A percentile compares a stretch with the other conserved stretches of the same genome.
phyloP scores from a whole-genome alignment of 179 eudicot genomes.

The Camellia oleifera region DNA sequence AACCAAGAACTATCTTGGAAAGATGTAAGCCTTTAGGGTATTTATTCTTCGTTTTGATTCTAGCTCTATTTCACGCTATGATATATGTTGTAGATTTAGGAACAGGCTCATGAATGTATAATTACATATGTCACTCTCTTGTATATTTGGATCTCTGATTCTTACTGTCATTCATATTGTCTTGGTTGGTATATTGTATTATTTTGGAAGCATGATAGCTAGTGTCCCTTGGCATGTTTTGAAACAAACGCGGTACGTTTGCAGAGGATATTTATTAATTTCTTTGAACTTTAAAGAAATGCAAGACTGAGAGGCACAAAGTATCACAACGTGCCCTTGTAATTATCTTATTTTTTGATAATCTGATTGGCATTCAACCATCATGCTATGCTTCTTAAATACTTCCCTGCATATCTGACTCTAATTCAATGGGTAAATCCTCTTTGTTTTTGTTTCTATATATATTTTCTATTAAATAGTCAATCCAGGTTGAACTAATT shows the following conservation, averaged over 20 bases:
- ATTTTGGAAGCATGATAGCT: slow-evolving; percentile 19
- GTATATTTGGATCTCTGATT: too few species aligned
- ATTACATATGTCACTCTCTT: too few species aligned
- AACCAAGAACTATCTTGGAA: too few species aligned
- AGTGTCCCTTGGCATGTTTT: slow-evolving; percentile 56
- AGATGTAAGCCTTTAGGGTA: too few species aligned
- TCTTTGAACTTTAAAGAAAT: background rate
- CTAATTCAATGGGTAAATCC: background rate
- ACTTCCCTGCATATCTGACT: background rate
- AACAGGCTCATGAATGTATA: too few species aligned
- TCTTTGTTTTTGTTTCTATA: background rate
- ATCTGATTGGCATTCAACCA: background rate
- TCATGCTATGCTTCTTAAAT: background rate
- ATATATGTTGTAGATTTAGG: too few species aligned
- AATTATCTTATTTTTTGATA: background rate
- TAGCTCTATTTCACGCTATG: too few species aligned
- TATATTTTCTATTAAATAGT: background rate
- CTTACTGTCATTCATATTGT: too few species aligned
- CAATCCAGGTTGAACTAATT: background rate
- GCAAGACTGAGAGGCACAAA: background rate
- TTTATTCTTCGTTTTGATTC: too few species aligned
- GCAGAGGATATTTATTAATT: background rate
- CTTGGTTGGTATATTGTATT: too few species aligned
- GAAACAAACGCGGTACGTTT: slow-evolving; percentile 48
- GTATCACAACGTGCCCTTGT: background rate